phyloP scores from a whole-genome alignment of 805 yeast genomes.

The Debaryomyces castellii region DNA sequence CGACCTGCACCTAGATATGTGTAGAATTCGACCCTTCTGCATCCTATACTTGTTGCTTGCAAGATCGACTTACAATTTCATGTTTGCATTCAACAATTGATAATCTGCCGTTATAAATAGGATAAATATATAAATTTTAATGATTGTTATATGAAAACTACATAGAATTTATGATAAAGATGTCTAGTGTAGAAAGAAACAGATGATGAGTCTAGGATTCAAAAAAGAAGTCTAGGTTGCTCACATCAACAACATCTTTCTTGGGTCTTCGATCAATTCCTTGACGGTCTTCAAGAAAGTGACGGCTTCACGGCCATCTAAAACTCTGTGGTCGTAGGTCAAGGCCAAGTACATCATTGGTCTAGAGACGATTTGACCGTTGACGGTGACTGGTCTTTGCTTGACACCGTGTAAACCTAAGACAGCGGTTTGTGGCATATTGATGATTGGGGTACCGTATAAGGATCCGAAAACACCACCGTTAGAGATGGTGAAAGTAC shows the following conservation, averaged over 20 bases:
- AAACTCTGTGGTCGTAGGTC: constrained; percentile 96
- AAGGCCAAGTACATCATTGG: constrained; percentile 99
- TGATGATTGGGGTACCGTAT: constrained; percentile 97
- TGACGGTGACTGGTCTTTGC: constrained; percentile 94
- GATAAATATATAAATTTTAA: neutral
- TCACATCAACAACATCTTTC: constrained; percentile 77
- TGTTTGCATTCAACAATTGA: neutral
- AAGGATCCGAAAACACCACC: constrained; percentile 99
- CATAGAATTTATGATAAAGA: neutral
- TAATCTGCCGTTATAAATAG: neutral
- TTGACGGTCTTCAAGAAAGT: constrained; percentile 93
- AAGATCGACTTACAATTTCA: neutral
- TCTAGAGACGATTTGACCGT: constrained; percentile 93
- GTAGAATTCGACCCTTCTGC: neutral
- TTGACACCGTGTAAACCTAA: constrained; percentile 96
- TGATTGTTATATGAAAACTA: neutral
- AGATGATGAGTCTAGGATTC: neutral
- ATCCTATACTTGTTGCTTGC: neutral
- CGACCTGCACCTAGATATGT: neutral
- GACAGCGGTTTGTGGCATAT: constrained; percentile 97
- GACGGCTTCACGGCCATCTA: constrained; percentile 99
- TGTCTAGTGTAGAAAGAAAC: neutral
- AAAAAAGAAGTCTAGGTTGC: constrained; percentile 5
- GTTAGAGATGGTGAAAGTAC: constrained; percentile 97
- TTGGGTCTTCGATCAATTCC: constrained; percentile 97